phyloP scores from a whole-genome alignment of 768 basidiomycete species.

The Hericium alpestre region DNA sequence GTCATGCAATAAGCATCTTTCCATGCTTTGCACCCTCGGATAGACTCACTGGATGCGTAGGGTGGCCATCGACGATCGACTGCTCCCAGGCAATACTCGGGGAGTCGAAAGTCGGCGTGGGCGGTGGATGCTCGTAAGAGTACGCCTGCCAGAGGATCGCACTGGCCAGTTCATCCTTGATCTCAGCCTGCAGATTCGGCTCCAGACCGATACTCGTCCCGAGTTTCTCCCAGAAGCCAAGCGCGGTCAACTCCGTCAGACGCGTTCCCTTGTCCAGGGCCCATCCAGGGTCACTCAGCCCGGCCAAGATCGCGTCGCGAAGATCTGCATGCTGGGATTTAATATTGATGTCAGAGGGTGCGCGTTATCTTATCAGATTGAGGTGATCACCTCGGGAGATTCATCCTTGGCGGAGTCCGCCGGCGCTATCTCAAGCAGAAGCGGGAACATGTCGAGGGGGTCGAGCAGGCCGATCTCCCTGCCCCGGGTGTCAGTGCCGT shows the following conservation, averaged over 20 bases:
- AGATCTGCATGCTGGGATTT: neutral
- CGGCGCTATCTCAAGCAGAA: conserved; percentile 26
- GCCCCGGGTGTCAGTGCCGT: conserved; percentile 20
- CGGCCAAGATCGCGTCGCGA: neutral
- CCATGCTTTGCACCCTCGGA: neutral
- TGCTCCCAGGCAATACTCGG: conserved; percentile 51
- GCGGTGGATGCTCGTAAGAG: conserved; percentile 40
- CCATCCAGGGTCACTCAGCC: conserved; percentile 1
- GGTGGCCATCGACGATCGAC: conserved; percentile 51
- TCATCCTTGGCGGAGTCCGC: conserved; percentile 13
- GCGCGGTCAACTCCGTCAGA: conserved; percentile 12
- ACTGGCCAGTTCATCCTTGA: conserved; percentile 37
- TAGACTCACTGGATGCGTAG: conserved; percentile 41
- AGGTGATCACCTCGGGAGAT: neutral
- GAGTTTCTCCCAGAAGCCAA: conserved; percentile 35
- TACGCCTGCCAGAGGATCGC: conserved; percentile 45
- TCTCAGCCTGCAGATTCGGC: conserved; percentile 25
- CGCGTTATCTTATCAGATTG: neutral
- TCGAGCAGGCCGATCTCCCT: conserved; percentile 39
- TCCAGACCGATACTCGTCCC: conserved; percentile 27
- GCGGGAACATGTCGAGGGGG: conserved; percentile 42
- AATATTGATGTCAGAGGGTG: neutral
- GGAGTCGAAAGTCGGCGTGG: conserved; percentile 32
- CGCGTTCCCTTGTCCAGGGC: neutral
- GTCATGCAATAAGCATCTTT: neutral